A percentile compares a stretch with the other conserved stretches of the same genome.
Conservation (phyloP, 768 basidiomycete species). For the Rhodotorula kratochvilovae region DNA sequence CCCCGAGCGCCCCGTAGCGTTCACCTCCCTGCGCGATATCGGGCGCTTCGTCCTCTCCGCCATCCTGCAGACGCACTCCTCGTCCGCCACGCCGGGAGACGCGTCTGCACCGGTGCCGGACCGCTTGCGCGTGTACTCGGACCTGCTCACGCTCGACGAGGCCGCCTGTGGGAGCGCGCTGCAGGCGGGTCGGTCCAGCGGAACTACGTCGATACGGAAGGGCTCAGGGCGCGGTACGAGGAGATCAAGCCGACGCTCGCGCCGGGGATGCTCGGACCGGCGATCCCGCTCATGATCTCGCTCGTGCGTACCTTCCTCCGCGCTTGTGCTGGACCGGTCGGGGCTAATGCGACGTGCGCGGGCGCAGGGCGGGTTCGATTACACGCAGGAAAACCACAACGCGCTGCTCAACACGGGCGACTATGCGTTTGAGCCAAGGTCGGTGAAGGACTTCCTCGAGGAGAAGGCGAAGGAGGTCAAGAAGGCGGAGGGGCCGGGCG, state of each 20-base stretch:
- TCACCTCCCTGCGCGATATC: conserved; percentile 15
- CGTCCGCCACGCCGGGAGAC: background rate
- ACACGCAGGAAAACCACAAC: background rate
- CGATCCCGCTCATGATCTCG: conserved; percentile 4
- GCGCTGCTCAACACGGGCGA: conserved; percentile 5
- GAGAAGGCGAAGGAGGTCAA: conserved; percentile 1
- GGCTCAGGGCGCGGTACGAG: conserved; percentile 4
- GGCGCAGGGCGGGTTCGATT: conserved; percentile 14
- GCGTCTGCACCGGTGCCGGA: background rate
- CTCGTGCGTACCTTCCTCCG: background rate
- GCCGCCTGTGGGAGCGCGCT: conserved; percentile 8
- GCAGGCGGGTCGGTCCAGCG: conserved; percentile 7
- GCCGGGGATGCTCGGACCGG: background rate
- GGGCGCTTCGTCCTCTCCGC: conserved; percentile 16
- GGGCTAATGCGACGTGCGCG: background rate
- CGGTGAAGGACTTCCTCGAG: background rate
- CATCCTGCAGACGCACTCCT: conserved; percentile 4
- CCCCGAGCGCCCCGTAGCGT: conserved; percentile 14
- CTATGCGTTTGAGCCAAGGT: conserved; percentile 1
- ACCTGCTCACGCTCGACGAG: conserved; percentile 5
- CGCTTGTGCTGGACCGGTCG: background rate
- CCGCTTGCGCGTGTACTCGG: background rate
- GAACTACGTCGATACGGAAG: background rate
- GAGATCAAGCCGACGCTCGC: conserved; percentile 10
- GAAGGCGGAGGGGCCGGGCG: background rate